Evolutionary conservation across 805 yeast species (phyloP), one percentile per base, ranked within the genome.

Genomic region (Yarrowia bubula): DNA sequence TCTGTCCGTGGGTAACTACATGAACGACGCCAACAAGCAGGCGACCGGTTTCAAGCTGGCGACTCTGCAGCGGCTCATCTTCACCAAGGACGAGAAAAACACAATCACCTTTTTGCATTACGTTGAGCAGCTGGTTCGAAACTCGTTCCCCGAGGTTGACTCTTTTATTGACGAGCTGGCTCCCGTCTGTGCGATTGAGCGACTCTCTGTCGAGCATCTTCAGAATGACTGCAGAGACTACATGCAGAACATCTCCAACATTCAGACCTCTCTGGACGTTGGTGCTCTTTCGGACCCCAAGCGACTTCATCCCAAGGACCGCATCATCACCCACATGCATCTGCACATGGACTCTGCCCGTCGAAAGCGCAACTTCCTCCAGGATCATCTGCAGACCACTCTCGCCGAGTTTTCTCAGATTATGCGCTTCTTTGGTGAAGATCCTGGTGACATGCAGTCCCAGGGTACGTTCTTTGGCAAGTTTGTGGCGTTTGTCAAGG

Each of bases 11-110:
- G 99, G 99, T 66, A 95, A 95, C 75, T 93, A 87, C 74, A 95
- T 95, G 99, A 95, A 96, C 74, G 97, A 92, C 71, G 79, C 85
- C n/a, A 81, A 90, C 1, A 92, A 92, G 71, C 96, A 92, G 74
- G 98, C 98, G 1, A 83, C 84, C 69, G 99, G 99, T 3, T 96
- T 96, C 81, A 88, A 89, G 71, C 79, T 95, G 67, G 87, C 90
- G 50, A 90, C 97, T n/a, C 80, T 95, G 63, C 97, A 92, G 72
- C 80, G 98, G 70, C 81, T 95, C 66, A 90, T 88, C 37, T 92
- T 96, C 70, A 87, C 96, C 77, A 95, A 95, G 73, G 97, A 93
- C 75, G 91, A 88, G 32, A 83, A 86, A 66, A 92, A 93, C 73
- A 84, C 91, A 6, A 86, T 89, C 86, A 90, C 96, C 1, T 92